Conservation (phyloP, 495 filamentous ascomycete genomes). For the Xylaria palmicola region DNA sequence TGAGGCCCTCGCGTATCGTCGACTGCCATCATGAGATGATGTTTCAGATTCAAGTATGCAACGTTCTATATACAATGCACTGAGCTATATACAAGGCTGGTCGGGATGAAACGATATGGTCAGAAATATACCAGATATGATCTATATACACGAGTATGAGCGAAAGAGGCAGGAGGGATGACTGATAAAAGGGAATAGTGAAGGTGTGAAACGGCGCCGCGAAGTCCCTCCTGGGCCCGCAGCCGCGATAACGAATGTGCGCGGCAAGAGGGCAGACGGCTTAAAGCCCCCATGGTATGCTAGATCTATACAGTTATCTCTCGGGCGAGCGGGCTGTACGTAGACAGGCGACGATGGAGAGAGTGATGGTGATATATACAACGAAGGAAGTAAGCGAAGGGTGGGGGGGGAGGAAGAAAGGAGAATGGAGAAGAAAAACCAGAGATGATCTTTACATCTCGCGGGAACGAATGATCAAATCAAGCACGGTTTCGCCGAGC, state of each 20-base stretch:
- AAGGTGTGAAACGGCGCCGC: not conserved
- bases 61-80: conserved; percentile 13
- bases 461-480: too few relatives aligned
- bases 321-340: not conserved
- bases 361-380: not conserved
- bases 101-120: not conserved
- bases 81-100: conserved; percentile 2
- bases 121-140: not conserved
- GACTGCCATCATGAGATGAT: not conserved
- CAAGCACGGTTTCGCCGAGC: not conserved
- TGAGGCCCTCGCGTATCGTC: not conserved
- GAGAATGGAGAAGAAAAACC: not conserved
- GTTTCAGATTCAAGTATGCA: not conserved
- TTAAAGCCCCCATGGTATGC: not conserved
- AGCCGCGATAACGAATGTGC: not conserved
- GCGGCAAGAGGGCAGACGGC: not conserved
- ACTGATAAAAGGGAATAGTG: not conserved
- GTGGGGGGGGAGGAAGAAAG: not conserved
- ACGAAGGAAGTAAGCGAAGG: not conserved
- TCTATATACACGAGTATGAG: conserved; percentile 7
- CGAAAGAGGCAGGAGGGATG: not conserved
- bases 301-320: not conserved
- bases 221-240: not conserved
- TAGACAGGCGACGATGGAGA: not conserved
- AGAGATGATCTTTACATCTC: too few relatives aligned